A percentile compares a stretch with the other conserved stretches of the same genome.
These are phyloP conservation scores for Escallonia herrerae DNA, from an alignment of 129 eudicot species.

Conservation along the genomic window DNA sequence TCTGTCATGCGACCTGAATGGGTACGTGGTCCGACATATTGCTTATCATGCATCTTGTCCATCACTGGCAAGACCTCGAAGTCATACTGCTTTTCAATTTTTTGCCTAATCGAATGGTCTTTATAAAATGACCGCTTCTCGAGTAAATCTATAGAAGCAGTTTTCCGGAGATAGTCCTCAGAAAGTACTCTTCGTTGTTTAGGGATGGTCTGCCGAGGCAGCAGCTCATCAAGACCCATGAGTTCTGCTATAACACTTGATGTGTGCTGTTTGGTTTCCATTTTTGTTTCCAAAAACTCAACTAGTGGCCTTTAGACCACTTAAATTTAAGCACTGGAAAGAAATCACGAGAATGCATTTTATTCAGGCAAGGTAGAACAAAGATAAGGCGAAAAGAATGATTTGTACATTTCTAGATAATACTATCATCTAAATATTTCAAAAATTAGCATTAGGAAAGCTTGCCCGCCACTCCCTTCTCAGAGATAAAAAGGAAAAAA, in stretches of 20 bases:
- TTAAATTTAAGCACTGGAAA: conserved; percentile 11
- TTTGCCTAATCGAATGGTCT: conserved; percentile 9
- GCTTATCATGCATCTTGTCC: too few species aligned
- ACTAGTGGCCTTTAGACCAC: not conserved
- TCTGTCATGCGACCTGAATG: not conserved
- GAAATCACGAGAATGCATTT: not conserved
- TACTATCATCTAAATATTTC: too few species aligned
- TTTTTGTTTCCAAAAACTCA: conserved; percentile 22
- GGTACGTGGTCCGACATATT: not conserved
- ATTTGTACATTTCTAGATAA: not conserved
- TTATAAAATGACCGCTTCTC: conserved; percentile 23
- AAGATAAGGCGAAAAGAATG: not conserved
- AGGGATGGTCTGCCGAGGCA: conserved; percentile 12
- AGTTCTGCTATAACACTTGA: conserved; percentile 57
- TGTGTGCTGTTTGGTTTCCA: conserved; percentile 34
- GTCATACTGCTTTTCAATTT: conserved; percentile 2
- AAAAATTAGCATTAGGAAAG: too few species aligned
- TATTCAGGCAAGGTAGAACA: not conserved
- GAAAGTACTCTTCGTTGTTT: conserved; percentile 41
- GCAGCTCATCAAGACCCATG: conserved; percentile 56
- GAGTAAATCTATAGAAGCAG: conserved; percentile 36
- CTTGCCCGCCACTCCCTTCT: too few species aligned
- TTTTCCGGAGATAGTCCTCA: conserved; percentile 45
- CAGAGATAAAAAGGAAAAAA: too few species aligned
- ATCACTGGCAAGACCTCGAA: not conserved